Evolutionary conservation across 129 eudicot species (phyloP).

Genomic region (Flaveria ramosissima): DNA sequence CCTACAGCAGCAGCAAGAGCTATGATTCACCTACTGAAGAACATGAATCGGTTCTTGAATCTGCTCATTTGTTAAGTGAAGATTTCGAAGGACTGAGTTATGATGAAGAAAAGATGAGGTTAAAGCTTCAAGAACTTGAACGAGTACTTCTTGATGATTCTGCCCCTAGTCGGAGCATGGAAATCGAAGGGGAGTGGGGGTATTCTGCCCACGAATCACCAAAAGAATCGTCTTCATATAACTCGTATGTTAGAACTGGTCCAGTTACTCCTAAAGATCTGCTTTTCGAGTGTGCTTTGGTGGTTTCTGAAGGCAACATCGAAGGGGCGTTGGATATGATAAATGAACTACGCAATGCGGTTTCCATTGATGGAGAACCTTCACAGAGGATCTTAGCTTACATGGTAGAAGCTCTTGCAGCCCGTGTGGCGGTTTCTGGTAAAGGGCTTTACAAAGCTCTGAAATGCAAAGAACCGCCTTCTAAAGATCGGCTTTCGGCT

Average conservation of each 20-base stretch:
- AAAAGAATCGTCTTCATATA: conserved; percentile 34
- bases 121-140: conserved; percentile 91
- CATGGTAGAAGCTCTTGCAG: conserved; percentile 97
- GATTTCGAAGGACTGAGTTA: conserved; percentile 57
- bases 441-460: conserved; percentile 81
- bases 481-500: conserved; percentile 76
- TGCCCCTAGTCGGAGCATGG: conserved; percentile 49
- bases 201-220: conserved; percentile 51
- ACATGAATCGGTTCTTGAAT: conserved; percentile 41
- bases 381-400: conserved; percentile 83
- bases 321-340: conserved; percentile 64
- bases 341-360: conserved; percentile 60
- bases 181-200: conserved; percentile 28
- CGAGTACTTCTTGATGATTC: conserved; percentile 62
- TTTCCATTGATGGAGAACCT: conserved; percentile 92
- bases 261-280: conserved; percentile 53
- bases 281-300: conserved; percentile 76
- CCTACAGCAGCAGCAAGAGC: conserved; percentile 47
- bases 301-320: conserved; percentile 62
- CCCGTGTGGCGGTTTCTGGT: conserved; percentile 85
- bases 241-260: conserved; percentile 13
- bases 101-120: conserved; percentile 58
- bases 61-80: conserved; percentile 43
- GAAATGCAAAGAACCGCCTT: conserved; percentile 89
- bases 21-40: conserved; percentile 72